Evolutionary conservation across 2,329 filamentous ascomycete species (phyloP).

Genomic region (Septoria petroselini): DNA sequence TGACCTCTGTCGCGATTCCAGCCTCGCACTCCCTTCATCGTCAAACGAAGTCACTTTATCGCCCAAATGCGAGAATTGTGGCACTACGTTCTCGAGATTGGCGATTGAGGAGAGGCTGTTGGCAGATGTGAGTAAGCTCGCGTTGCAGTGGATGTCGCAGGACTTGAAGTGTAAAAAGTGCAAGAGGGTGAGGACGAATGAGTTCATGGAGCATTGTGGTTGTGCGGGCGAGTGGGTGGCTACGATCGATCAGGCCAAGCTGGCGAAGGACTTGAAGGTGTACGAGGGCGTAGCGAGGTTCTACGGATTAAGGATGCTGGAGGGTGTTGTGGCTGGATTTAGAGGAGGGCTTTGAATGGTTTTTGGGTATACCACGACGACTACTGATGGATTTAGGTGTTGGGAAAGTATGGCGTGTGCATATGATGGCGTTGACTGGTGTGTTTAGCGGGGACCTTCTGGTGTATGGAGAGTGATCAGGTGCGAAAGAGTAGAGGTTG

Average conservation of each 20-base stretch:
- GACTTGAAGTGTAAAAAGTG: constrained; percentile 83
- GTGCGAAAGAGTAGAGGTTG: no score
- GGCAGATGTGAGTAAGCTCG: constrained; percentile 67
- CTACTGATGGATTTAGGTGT: not conserved
- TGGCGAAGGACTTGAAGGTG: constrained; percentile 64
- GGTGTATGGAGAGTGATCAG: no score
- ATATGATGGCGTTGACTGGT: no score
- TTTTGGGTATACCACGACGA: not conserved
- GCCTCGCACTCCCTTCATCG: constrained; percentile 58
- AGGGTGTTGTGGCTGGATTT: constrained; percentile 57
- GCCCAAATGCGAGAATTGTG: constrained; percentile 62
- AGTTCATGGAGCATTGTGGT: constrained; percentile 94
- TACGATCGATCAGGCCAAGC: constrained; percentile 64
- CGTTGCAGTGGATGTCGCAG: constrained; percentile 81
- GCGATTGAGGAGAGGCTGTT: constrained; percentile 81
- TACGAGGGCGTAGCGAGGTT: constrained; percentile 71
- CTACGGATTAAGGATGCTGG: constrained; percentile 79
- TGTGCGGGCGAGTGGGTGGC: constrained; percentile 84
- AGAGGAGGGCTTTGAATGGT: not conserved
- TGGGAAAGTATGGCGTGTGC: not conserved
- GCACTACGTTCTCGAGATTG: constrained; percentile 71
- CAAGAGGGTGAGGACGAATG: constrained; percentile 67
- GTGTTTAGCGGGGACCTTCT: no score
- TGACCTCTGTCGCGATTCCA: constrained; percentile 87
- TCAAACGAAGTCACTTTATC: constrained; percentile 23